Base-by-base conservation (phyloP, 2,329 filamentous ascomycete genomes). In the Fusarium piperis region DNA sequence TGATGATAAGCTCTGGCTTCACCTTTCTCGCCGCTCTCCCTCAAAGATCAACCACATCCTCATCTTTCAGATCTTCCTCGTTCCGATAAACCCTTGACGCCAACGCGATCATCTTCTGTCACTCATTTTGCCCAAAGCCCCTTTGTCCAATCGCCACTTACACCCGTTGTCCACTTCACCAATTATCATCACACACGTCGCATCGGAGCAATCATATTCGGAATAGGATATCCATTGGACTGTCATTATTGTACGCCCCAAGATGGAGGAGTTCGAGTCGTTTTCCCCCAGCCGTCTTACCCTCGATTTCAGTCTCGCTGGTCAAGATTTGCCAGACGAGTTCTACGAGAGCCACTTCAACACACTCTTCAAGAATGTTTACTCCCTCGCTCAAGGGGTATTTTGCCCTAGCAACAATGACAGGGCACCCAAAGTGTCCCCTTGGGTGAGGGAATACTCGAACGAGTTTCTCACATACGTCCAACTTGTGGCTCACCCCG, bases 1-100 rank as follows among this genome's bases (percentile, higher is more conserved):
- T 76, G 33, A 77, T 75, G 65, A 75, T 77, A 59, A 77, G 74
- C 30, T 77, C 75, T 10, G 75, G 75, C 68, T 76, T 77, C 60
- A 77, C 75, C 30, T 77, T 77, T 56, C 65, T 77, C 16, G 75
- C 75, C 36, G 75, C 75, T 38, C 72, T 77, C 28, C 74, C 75
- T 41, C 74, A 76, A 35, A 65, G 64, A 57, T 62, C 74, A 28
- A 69, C 56, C 32, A 58, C 65, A 15, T 73, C 73, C 5, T 56
- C 70, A 12, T 75, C 75, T 39, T 64, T 77, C 55, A 70, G 75
- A 57, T 75, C 75, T 13, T 77, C 75, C 9, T 76, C 75, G 20
- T 77, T 74, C 39, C 74, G 75, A 69, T 77, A 74, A 76, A 64
- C 44, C 30, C 62, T 12, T 53, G 53, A 59, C 10, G 46, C 16